Evolutionary conservation across 116 monocot genomes (phyloP), one percentile per base, ranked within the genome.

Genomic region (Dioscorea cayenensis): DNA sequence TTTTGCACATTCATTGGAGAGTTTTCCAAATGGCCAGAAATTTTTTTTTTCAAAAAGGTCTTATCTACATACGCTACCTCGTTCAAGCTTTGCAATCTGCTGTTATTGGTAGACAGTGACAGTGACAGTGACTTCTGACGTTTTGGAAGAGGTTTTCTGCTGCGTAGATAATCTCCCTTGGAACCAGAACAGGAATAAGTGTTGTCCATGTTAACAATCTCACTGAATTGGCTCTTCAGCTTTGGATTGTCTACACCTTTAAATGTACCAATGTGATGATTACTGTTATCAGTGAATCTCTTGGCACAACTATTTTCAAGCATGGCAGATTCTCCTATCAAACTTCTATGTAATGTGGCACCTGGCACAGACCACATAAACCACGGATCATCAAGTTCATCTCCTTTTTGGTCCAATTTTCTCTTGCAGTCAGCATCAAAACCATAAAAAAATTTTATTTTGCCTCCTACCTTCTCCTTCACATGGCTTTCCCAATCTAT

Each of bases 401-500:
- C 65, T 51, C 50, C 76, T 67, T 67, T 60, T 51, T 16, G 19
- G 19, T 66, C 66, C 49, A 74, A 5, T 27, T 52, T 75, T 61
- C 25, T 60, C 60, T 20, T 79, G 52, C 79, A 59, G 43, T 63
- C 48, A 20, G 64, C 49, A 77, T 58, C 52, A 65, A 3, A 0
- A 64, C 20, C 37, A 72, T 55, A 48, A 13, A 28, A 28, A 38
- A 36, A 36, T 28, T 3, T 60, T 52, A 8, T 67, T 71, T 65
- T 49, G 73, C 70, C 36, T 25, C n/a, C 0, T 19, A 61, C 72
- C 49, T 58, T 63, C 72, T 50, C 84, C 80, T 73, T 71, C 63
- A 43, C 28, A 17, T 29, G 88, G 91, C 62, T 84, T 95, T 50
- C 91, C 89, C 73, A 95, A 77, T 66, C 94, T 86, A 72, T 95